Evolutionary conservation across 2,329 filamentous ascomycete species (phyloP).

Genomic region (Phoma herbarum): DNA sequence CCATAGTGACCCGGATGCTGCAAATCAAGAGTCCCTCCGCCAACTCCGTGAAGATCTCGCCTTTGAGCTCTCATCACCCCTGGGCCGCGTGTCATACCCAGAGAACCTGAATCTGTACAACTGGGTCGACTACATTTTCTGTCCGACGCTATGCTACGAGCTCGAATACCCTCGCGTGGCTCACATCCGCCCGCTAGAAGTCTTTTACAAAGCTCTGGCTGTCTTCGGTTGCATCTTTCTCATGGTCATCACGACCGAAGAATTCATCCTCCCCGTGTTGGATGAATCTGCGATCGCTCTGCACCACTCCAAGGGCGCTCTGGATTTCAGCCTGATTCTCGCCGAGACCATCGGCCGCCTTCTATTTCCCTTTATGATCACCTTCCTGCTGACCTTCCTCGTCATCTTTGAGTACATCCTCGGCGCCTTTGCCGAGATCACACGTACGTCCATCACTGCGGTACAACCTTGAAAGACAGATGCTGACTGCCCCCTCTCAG

Average conservation of each 20-base stretch:
- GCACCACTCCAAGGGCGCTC: constrained; percentile 56
- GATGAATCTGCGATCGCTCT: constrained; percentile 71
- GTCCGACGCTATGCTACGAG: constrained; percentile 96
- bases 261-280: constrained; percentile 93
- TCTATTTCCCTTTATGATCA: constrained; percentile 97
- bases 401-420: constrained; percentile 98
- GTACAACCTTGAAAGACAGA: background rate
- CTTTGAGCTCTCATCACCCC: constrained; percentile 86
- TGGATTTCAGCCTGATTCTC: constrained; percentile 80
- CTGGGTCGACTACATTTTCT: constrained; percentile 86
- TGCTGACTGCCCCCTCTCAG: constrained; percentile 27
- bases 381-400: constrained; percentile 92
- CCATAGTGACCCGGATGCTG: constrained; percentile 55
- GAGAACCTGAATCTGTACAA: constrained; percentile 84
- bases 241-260: constrained; percentile 87
- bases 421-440: constrained; percentile 93
- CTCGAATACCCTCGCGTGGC: constrained; percentile 88
- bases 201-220: constrained; percentile 85
- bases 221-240: constrained; percentile 97
- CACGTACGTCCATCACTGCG: constrained; percentile 55
- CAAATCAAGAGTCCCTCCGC: constrained; percentile 57
- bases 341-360: constrained; percentile 90
- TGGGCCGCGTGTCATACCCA: constrained; percentile 90
- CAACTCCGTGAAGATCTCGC: constrained; percentile 86
- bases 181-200: constrained; percentile 78